These are phyloP conservation scores for Auriscalpium orientale DNA, from an alignment of 768 basidiomycete species.

Conservation along the genomic window DNA sequence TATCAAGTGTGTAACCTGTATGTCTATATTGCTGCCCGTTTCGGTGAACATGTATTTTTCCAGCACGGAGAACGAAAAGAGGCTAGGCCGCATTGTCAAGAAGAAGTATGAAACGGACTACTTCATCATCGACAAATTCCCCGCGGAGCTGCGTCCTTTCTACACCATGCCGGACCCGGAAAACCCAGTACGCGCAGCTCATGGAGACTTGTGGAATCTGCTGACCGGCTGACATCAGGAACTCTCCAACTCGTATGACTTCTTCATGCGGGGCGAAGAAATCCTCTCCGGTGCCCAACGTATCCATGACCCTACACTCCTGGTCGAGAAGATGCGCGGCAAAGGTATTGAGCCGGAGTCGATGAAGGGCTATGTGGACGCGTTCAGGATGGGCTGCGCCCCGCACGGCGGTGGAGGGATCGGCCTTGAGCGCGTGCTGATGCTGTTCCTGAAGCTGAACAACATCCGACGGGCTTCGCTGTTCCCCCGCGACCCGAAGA, in stretches of 20 bases:
- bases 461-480: constrained; percentile 89
- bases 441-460: constrained; percentile 95
- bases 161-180: constrained; percentile 98
- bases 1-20: constrained; percentile 55
- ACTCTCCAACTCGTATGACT: constrained; percentile 97
- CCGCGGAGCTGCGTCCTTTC: constrained; percentile 90
- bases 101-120: constrained; percentile 96
- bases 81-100: constrained; percentile 82
- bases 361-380: constrained; percentile 91
- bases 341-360: constrained; percentile 86
- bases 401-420: constrained; percentile 98
- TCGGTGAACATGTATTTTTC: constrained; percentile 2
- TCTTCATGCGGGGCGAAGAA: constrained; percentile 99
- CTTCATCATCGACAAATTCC: constrained; percentile 99
- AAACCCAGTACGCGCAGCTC: constrained; percentile 55
- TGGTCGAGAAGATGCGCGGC: constrained; percentile 76
- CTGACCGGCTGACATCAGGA: constrained; percentile 36
- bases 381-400: constrained; percentile 89
- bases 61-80: constrained; percentile 94
- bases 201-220: not conserved
- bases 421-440: constrained; percentile 89
- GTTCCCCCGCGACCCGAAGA: constrained; percentile 96
- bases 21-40: not conserved
- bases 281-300: constrained; percentile 98
- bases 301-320: constrained; percentile 82